These are phyloP conservation scores for Plasmodium cynomolgi DNA, from an alignment of 169 alveolate species.

Conservation along the genomic window DNA sequence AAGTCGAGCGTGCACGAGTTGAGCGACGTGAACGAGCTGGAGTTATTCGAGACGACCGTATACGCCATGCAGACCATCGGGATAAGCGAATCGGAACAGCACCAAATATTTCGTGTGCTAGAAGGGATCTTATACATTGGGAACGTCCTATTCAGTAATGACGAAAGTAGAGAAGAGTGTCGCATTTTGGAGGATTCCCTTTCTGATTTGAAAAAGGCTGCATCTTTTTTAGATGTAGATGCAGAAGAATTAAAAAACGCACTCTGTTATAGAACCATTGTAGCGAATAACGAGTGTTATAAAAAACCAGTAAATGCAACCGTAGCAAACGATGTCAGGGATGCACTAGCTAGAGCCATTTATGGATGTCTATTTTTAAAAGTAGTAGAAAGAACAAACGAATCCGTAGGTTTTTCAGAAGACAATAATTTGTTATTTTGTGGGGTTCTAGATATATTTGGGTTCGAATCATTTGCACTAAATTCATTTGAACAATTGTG, in stretches of 20 bases:
- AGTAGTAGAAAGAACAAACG: constrained; percentile 95
- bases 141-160: constrained; percentile 88
- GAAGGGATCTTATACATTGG: constrained; percentile 92
- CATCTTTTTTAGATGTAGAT: constrained; percentile 81
- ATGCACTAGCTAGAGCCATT: constrained; percentile 96
- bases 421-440: constrained; percentile 80
- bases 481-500: constrained; percentile 97
- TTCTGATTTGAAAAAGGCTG: constrained; percentile 78
- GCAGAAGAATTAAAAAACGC: constrained; percentile 78
- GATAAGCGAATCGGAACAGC: constrained; percentile 85
- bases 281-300: constrained; percentile 83
- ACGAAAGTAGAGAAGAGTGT: constrained; percentile 82
- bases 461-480: constrained; percentile 96
- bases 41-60: constrained; percentile 88
- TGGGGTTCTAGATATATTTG: constrained; percentile 97
- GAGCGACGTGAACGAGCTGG: constrained; percentile 89
- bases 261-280: constrained; percentile 82
- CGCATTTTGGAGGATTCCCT: constrained; percentile 75
- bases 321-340: constrained; percentile 91
- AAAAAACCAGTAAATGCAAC: constrained; percentile 86
- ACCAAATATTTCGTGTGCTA: constrained; percentile 84
- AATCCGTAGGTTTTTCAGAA: constrained; percentile 87
- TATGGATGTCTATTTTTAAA: constrained; percentile 96
- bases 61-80: constrained; percentile 92
- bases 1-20: constrained; percentile 83